A percentile compares a stretch with the other conserved stretches of the same genome.
These are phyloP conservation scores for Phialophora verrucosa DNA, from an alignment of 2,329 filamentous ascomycete species.

Conservation along the genomic window DNA sequence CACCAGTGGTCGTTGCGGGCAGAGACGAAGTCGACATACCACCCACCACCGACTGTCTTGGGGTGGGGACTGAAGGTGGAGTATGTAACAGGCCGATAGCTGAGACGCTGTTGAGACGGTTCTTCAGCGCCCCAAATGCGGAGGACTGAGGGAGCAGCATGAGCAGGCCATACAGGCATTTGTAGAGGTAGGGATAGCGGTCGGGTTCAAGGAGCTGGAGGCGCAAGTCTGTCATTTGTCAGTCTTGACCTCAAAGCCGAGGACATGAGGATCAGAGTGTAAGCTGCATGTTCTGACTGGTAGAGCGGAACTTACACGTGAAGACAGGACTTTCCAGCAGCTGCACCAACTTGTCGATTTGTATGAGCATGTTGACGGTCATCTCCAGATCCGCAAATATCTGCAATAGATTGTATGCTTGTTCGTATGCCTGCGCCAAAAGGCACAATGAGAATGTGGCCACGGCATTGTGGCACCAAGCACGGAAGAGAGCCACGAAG, in stretches of 20 bases:
- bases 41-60: conserved; percentile 34
- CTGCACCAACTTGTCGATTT: conserved; percentile 98
- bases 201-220: conserved; percentile 95
- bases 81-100: conserved; percentile 94
- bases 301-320: conserved; percentile 71
- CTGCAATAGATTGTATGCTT: conserved; percentile 92
- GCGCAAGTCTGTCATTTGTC: conserved; percentile 72
- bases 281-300: background rate
- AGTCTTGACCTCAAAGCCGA: conserved; percentile 26
- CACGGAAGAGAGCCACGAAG: conserved; percentile 91
- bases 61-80: conserved; percentile 57
- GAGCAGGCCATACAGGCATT: conserved; percentile 93
- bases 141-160: conserved; percentile 99
- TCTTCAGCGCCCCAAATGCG: conserved; percentile 94
- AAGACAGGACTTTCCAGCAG: conserved; percentile 96
- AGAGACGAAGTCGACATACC: conserved; percentile 29
- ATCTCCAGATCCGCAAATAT: conserved; percentile 98
- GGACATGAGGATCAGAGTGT: conserved; percentile 13
- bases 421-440: conserved; percentile 95
- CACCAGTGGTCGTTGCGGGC: conserved; percentile 13
- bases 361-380: conserved; percentile 98
- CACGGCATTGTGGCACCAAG: conserved; percentile 98
- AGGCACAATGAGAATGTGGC: conserved; percentile 96
- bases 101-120: conserved; percentile 93
- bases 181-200: conserved; percentile 92